Percentiles rank a stretch among this genome's conserved stretches.
phyloP scores from a whole-genome alignment of 805 yeast species.

The Nakazawaea ishiwadae region DNA sequence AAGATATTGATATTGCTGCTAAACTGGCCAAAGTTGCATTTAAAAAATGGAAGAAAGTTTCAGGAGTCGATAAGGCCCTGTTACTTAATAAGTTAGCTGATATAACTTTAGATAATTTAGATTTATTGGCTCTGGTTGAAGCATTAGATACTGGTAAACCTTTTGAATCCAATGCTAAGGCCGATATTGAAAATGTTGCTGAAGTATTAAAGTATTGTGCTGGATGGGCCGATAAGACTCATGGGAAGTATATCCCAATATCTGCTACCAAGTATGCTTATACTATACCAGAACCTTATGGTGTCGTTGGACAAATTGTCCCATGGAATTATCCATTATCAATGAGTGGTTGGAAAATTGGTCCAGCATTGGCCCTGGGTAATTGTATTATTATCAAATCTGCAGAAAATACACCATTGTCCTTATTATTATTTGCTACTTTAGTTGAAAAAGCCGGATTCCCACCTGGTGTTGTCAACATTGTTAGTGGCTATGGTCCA shows the following conservation, averaged over 20 bases:
- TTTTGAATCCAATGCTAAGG: conserved; percentile 38
- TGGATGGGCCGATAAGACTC: conserved; percentile 57
- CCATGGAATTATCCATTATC: conserved; percentile 72
- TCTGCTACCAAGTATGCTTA: conserved; percentile 50
- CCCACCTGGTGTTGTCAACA: conserved; percentile 73
- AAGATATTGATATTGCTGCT: conserved; percentile 49
- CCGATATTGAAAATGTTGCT: conserved; percentile 43
- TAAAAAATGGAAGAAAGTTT: conserved; percentile 41
- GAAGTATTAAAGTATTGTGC: conserved; percentile 48
- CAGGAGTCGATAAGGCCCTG: conserved; percentile 36
- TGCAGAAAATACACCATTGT: conserved; percentile 73
- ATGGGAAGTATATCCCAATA: conserved; percentile 35
- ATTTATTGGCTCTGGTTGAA: conserved; percentile 46
- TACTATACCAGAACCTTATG: conserved; percentile 63
- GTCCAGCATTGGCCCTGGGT: conserved; percentile 81
- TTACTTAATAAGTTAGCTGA: conserved; percentile 45
- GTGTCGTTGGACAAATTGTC: conserved; percentile 64
- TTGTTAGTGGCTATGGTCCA: conserved; percentile 65
- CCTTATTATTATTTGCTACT: conserved; percentile 56
- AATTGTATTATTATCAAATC: conserved; percentile 69
- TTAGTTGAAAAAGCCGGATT: conserved; percentile 62
- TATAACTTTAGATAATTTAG: conserved; percentile 43
- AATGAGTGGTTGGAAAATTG: conserved; percentile 79
- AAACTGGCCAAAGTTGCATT: conserved; percentile 44
- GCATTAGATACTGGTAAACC: conserved; percentile 56